Percentiles rank a stretch among this genome's conserved stretches.
Evolutionary conservation across 148 eudicot genomes (phyloP).

Genomic region (Oxyria digyna): DNA sequence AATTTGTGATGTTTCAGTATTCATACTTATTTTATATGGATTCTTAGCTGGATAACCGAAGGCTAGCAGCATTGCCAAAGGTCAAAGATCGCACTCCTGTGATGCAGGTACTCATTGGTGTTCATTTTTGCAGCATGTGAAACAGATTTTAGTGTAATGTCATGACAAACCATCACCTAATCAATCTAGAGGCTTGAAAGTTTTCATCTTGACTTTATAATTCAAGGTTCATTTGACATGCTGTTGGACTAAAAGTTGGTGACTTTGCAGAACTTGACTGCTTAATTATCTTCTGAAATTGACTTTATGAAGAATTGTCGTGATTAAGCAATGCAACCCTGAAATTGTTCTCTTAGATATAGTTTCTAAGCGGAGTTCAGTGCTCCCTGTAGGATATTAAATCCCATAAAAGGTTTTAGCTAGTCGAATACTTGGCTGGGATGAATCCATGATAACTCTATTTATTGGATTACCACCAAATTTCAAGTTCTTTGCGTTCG

Average conservation of each 20-base stretch:
- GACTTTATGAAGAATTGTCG: not conserved
- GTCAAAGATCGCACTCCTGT: constrained; percentile 62
- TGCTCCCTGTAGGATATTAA: not conserved
- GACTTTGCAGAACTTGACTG: not conserved
- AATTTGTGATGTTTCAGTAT: not conserved
- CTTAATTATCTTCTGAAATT: not conserved
- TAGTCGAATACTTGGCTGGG: not conserved
- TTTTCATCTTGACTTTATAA: not conserved
- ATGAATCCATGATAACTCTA: not conserved
- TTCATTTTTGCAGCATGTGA: too few relatives aligned
- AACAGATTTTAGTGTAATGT: too few relatives aligned
- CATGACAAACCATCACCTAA: too few relatives aligned
- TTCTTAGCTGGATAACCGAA: constrained; percentile 68
- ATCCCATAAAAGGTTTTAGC: not conserved
- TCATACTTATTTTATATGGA: constrained; percentile 5
- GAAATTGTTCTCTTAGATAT: not conserved
- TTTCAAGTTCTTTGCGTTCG: not conserved
- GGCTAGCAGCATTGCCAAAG: constrained; percentile 49
- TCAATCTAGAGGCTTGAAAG: too few relatives aligned
- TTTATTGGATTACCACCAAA: not conserved
- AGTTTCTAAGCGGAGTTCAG: not conserved
- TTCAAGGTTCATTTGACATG: not conserved
- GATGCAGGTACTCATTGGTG: constrained; percentile 40
- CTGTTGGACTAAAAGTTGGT: not conserved
- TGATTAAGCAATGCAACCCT: not conserved